Base-by-base conservation (phyloP, 2,329 filamentous ascomycete genomes). In the Cladophialophora yegresii region DNA sequence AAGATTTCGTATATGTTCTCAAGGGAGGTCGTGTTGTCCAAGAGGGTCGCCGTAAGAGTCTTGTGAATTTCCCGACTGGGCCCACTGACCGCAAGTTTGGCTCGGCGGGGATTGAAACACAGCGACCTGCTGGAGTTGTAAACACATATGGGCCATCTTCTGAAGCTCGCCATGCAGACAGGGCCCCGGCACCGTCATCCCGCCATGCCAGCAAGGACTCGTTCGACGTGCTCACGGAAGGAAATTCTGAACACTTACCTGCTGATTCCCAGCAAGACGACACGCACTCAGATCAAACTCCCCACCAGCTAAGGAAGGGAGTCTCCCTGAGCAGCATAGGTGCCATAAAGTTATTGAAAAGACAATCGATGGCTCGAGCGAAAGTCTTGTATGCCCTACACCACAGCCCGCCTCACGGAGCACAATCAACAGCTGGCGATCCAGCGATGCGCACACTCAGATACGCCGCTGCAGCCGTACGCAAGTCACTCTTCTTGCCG, bases 1-100 rank as follows among this genome's bases (percentile, higher is more conserved):
- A 87, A 0, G 92, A 98, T 67, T 93, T 89, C 67, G 84, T 96
- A 0, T 96, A 93, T 69, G 84, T 96, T 10, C 79, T 98, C 73
- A 88, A 93, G 33, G 77, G 86, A 10, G 89, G 90, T 0, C 74
- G 73, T 0, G 79, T 96, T 0, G 83, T 89, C 0, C 86, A 92
- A 71, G 81, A 89, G 70, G 93, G 92, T 0, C 84, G 85, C 65
- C 83, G 85, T 26, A 26, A 79, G 78, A 50, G 79, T 84, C 1
- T 75, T 93, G 4, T 81, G n/a, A 22, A 43, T 40, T 20, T 59
- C 12, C 8, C n/a, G 13, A 51, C 4, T n/a, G 12, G 10, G 12
- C 2, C 32, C 9, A 32, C 12, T 36, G 28, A 20, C 20, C n/a
- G 30, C n/a, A 33, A 16, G 50, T 3, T 9, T 28, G 13, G 26